Evolutionary conservation across 768 basidiomycete species (phyloP).

Genomic region (Mycena vulgaris): DNA sequence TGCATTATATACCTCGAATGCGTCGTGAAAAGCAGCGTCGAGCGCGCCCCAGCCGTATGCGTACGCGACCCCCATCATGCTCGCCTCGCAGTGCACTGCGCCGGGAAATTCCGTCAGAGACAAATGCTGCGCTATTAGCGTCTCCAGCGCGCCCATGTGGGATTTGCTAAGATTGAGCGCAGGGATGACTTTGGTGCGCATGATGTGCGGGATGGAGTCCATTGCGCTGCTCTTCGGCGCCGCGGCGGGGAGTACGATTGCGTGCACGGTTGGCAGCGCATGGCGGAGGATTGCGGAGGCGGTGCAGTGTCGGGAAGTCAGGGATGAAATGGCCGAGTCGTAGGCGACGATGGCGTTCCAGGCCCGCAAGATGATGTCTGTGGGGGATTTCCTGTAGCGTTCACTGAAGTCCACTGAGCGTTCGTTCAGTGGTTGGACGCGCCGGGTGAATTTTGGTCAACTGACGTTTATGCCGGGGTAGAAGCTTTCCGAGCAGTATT

Average conservation of each 20-base stretch:
- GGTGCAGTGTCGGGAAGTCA: neutral
- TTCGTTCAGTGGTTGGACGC: neutral
- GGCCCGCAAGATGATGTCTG: neutral
- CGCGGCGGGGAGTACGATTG: neutral
- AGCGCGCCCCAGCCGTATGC: neutral
- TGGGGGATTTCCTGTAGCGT: neutral
- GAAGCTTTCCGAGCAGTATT: neutral
- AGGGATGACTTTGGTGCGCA: slow-evolving; percentile 12
- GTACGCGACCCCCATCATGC: slow-evolving; percentile 26
- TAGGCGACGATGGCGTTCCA: slow-evolving; percentile 22
- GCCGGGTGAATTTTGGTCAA: neutral
- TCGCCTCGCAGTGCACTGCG: slow-evolving; percentile 19
- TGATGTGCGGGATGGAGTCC: slow-evolving; percentile 20
- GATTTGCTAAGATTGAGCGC: slow-evolving; percentile 10
- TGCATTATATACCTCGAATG: slow-evolving; percentile 12
- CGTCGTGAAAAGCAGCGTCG: neutral
- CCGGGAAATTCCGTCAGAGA: slow-evolving; percentile 3
- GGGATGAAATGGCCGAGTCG: slow-evolving; percentile 2
- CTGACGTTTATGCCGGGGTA: slow-evolving; percentile 8
- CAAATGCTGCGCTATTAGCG: slow-evolving; percentile 9
- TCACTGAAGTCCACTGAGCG: slow-evolving; percentile 2
- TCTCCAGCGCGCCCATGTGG: neutral
- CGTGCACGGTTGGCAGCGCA: slow-evolving; percentile 10
- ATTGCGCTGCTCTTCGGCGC: neutral
- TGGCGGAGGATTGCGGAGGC: slow-evolving; percentile 3